A percentile compares a stretch with the other conserved stretches of the same genome.
Evolutionary conservation across 306 rosid species (phyloP).

Genomic region (Carpinus fangiana): DNA sequence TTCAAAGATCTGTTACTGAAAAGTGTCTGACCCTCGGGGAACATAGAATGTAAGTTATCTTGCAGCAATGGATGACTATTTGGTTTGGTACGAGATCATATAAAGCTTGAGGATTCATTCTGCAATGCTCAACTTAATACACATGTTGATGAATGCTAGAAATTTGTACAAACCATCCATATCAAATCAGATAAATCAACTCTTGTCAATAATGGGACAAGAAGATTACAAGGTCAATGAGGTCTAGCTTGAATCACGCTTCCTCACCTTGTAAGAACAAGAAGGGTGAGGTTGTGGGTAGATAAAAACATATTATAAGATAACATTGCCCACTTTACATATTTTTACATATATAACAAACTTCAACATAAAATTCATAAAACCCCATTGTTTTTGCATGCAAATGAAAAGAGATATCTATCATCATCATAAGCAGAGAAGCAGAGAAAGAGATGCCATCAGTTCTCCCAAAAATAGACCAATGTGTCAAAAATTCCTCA

Average conservation of each 20-base stretch:
- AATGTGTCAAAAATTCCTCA: not conserved
- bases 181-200: not conserved
- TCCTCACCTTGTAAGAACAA: no score
- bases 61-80: not conserved
- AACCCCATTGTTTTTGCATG: not conserved
- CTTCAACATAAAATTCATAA: not conserved
- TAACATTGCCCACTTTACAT: not conserved
- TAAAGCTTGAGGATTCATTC: not conserved
- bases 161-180: no score
- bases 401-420: not conserved
- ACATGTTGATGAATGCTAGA: not conserved
- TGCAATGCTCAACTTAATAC: not conserved
- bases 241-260: no score
- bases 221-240: no score
- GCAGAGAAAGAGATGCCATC: not conserved
- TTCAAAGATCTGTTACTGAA: not conserved
- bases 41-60: no score
- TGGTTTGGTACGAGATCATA: not conserved
- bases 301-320: not conserved
- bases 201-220: not conserved
- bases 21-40: not conserved
- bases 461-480: not conserved
- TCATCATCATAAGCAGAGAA: not conserved
- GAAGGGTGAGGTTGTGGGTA: no score
- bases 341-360: not conserved